Evolutionary conservation across 495 filamentous ascomycete species (phyloP).

Genomic region (Penicillium alfredii): DNA sequence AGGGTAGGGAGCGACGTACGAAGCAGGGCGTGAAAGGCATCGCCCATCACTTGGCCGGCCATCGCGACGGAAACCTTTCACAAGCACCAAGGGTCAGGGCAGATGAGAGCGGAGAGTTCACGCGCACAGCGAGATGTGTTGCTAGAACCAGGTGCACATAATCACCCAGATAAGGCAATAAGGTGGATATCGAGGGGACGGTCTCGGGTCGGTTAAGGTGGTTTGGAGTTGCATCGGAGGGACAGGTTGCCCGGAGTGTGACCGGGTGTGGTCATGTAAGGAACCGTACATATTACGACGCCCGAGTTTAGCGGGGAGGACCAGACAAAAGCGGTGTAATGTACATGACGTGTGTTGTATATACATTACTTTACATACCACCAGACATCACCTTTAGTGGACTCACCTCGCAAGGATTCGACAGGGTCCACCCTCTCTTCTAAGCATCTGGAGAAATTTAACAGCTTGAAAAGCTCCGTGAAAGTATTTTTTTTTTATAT

Average conservation of each 20-base stretch:
- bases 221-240: not conserved
- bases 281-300: not conserved
- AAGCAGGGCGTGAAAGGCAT: slow-evolving; percentile 34
- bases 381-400: too few species aligned
- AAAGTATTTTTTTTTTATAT: too few species aligned
- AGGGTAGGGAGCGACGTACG: slow-evolving; percentile 33
- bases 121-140: slow-evolving; percentile 25
- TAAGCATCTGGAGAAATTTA: too few species aligned
- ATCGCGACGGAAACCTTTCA: slow-evolving; percentile 25
- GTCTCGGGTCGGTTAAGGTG: too few species aligned
- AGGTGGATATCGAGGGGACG: not conserved
- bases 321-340: too few species aligned
- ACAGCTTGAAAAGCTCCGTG: too few species aligned
- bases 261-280: not conserved
- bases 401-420: too few species aligned
- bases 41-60: slow-evolving; percentile 35
- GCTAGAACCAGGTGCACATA: slow-evolving; percentile 34
- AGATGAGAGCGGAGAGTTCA: slow-evolving; percentile 28
- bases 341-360: too few species aligned
- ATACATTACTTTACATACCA: too few species aligned
- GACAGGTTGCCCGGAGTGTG: not conserved
- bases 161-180: slow-evolving; percentile 10
- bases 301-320: too few species aligned
- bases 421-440: too few species aligned
- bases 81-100: slow-evolving; percentile 21